These are phyloP conservation scores for Tetragonia tetragonoides DNA, from an alignment of 148 eudicot species.

Conservation along the genomic window DNA sequence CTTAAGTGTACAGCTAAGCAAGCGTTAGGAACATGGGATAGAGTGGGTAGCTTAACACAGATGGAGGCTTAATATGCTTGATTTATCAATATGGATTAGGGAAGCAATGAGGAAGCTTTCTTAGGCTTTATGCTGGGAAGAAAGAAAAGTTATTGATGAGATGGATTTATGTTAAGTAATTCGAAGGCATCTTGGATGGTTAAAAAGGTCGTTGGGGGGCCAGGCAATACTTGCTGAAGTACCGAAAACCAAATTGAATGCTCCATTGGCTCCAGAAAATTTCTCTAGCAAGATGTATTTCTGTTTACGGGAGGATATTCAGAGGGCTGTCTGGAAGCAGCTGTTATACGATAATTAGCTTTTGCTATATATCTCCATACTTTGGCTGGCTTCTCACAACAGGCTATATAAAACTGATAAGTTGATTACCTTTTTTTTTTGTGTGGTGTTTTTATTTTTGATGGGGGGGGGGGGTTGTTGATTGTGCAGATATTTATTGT, in stretches of 20 bases:
- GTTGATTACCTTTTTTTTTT: too few relatives aligned
- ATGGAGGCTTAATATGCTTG: neutral
- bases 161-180: too few relatives aligned
- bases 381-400: neutral
- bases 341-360: neutral
- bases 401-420: too few relatives aligned
- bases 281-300: neutral
- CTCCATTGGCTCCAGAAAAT: neutral
- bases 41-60: neutral
- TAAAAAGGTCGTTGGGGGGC: too few relatives aligned
- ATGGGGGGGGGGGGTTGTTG: too few relatives aligned
- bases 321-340: neutral
- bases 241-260: neutral
- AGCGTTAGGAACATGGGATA: neutral
- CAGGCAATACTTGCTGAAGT: too few relatives aligned
- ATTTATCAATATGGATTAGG: neutral
- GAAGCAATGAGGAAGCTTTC: neutral
- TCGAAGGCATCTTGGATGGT: too few relatives aligned
- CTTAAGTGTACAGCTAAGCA: neutral
- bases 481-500: too few relatives aligned
- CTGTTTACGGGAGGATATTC: neutral
- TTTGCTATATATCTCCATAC: neutral
- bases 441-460: too few relatives aligned
- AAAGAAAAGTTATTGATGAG: too few relatives aligned
- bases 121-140: neutral